Evolutionary conservation across 305 asterid species (phyloP), one percentile per base, ranked within the genome.

Genomic region (Salvia sclarea): DNA sequence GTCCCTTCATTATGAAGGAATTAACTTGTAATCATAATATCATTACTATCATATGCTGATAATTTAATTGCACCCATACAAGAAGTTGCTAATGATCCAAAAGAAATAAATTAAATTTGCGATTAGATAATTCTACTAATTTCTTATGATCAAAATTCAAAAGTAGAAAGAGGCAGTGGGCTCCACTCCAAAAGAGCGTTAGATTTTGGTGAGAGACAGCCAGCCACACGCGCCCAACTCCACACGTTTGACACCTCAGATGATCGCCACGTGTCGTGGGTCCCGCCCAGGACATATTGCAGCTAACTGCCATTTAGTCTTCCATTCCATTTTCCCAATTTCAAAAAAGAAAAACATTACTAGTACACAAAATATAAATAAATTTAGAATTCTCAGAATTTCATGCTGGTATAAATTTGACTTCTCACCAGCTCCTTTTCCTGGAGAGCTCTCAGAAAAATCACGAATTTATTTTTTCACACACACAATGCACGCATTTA

Each of bases 221-320:
- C 37, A 22, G 9, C 7, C 76, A 24, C 81, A 75, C 71, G 71
- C 43, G 55, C 75, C 52, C 8, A 24, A 66, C 40, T 31, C 40
- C 75, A 68, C 83, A 75, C 83, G 81, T 18, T 40, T 57, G 74
- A 24, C 40, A 6, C 16, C 17, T 44, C 28, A 20, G 22, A 22
- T 62, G 12, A 0, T 14, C 67, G 71, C 48, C 87, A 72, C 81
- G 84, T 82, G 79, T 74, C 78, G 0, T 0, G 50, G 71, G 50
- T 7, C 75, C 70, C 76, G 14, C 76, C 74, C 71, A 49, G 12
- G 10, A 24, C 47, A 67, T 44, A 61, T 35, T 71, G 80, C 60
- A 24, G 63, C 78, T 50, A 76, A 65, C 73, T 64, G 81, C 82
- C 79, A 61, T 76, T 74, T 45, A 28, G 56, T 25, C 76, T 74